phyloP scores from a whole-genome alignment of 345 rosid genomes.

The Cardamine chenopodiifolia region DNA sequence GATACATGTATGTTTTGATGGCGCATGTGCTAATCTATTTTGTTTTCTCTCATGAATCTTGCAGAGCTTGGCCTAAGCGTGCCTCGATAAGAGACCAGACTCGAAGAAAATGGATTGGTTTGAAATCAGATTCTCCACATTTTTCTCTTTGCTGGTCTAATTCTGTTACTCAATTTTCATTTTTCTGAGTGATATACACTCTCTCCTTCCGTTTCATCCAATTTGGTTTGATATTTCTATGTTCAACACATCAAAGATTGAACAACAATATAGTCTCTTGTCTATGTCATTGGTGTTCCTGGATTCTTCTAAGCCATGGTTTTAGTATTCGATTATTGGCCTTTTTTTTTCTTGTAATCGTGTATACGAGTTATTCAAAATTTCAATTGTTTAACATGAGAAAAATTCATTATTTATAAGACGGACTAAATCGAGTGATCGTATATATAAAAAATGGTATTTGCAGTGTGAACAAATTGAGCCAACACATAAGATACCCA shows the following conservation, averaged over 20 bases:
- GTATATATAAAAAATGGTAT: not conserved
- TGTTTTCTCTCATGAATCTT: conserved; percentile 25
- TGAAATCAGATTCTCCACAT: conserved; percentile 18
- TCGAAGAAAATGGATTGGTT: conserved; percentile 17
- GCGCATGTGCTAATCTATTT: conserved; percentile 9
- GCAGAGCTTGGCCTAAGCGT: conserved; percentile 81
- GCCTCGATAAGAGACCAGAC: conserved; percentile 60
- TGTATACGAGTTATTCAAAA: not conserved
- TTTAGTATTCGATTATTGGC: not conserved
- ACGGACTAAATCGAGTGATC: not conserved
- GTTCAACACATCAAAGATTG: conserved; percentile 18
- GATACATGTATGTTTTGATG: conserved; percentile 11
- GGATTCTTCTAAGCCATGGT: not conserved
- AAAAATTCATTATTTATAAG: not conserved
- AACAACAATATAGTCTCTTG: conserved; percentile 1
- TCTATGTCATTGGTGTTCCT: not conserved
- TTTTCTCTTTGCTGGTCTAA: conserved; percentile 9
- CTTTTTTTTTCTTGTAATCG: no score
- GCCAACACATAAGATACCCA: not conserved
- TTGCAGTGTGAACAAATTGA: not conserved
- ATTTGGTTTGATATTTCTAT: not conserved
- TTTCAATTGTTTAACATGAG: not conserved
- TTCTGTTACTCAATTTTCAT: conserved; percentile 28
- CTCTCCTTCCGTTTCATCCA: conserved; percentile 7
- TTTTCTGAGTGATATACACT: not conserved